Conservation (phyloP, 225 moss, liverwort and hornwort species). For the Marchantia paleacea region DNA sequence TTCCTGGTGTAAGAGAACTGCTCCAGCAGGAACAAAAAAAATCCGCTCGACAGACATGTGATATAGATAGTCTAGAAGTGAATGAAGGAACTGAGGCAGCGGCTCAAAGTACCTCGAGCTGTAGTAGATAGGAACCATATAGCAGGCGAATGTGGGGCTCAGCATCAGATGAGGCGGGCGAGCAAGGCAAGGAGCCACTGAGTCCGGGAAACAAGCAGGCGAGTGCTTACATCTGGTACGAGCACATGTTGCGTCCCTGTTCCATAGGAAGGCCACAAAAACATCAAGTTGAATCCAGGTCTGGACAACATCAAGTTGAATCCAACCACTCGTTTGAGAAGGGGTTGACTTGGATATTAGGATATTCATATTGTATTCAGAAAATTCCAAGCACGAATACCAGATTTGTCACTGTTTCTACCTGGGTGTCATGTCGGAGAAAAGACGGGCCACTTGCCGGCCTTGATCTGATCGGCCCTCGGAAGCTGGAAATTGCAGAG, state of each 20-base stretch:
- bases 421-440: background rate
- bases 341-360: background rate
- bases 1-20: no score
- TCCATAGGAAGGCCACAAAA: background rate
- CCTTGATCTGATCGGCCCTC: background rate
- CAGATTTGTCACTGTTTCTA: background rate
- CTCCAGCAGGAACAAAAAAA: no score
- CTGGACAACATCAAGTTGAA: no score
- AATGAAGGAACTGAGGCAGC: background rate
- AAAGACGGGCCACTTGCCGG: background rate
- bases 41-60: no score
- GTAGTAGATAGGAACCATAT: no score
- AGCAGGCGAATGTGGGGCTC: background rate
- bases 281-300: background rate
- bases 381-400: background rate
- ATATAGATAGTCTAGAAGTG: no score
- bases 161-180: background rate
- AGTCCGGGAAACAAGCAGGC: background rate
- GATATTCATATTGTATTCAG: conserved; percentile 4
- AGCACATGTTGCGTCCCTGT: no score
- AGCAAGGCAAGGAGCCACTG: background rate
- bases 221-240: no score
- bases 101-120: background rate
- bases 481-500: no score
- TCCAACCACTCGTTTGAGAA: background rate